phyloP scores from a whole-genome alignment of 2,329 filamentous ascomycete genomes.

The Monilinia fructicola region DNA sequence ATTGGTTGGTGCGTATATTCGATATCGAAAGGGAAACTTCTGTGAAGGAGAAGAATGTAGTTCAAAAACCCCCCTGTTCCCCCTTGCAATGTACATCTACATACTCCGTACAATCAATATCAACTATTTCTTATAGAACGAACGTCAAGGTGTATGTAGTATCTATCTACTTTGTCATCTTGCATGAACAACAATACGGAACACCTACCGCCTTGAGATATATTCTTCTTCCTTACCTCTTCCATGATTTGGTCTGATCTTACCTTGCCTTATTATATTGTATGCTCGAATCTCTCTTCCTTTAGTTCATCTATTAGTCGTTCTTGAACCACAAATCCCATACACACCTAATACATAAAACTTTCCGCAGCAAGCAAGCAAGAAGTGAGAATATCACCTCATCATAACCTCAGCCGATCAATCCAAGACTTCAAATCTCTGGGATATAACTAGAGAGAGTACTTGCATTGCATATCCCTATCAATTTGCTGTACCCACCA shows the following conservation, averaged over 20 bases:
- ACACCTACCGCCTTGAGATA: not conserved
- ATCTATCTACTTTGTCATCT: not conserved
- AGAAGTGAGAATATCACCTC: slow-evolving; percentile 13
- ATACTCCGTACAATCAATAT: not conserved
- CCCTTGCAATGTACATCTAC: not conserved
- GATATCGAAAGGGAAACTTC: not conserved
- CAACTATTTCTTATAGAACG: not conserved
- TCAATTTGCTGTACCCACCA: not conserved
- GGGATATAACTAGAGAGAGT: slow-evolving; percentile 7
- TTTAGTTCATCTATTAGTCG: not conserved
- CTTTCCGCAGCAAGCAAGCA: slow-evolving; percentile 5
- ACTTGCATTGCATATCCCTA: not conserved
- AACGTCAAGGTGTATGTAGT: not conserved
- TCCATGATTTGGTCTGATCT: not conserved
- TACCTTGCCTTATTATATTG: not conserved
- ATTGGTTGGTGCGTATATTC: slow-evolving; percentile 10
- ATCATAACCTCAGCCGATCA: slow-evolving; percentile 15
- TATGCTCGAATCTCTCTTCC: not conserved
- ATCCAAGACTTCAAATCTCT: slow-evolving; percentile 1
- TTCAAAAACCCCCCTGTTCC: slow-evolving; percentile 3
- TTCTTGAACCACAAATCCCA: not conserved
- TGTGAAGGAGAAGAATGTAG: not conserved
- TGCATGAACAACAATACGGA: slow-evolving; percentile 11
- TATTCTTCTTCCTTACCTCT: slow-evolving; percentile 2
- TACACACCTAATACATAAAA: not conserved